These are phyloP conservation scores for Trichomonascus vanleenenianus DNA, from an alignment of 805 yeast species.

Conservation along the genomic window DNA sequence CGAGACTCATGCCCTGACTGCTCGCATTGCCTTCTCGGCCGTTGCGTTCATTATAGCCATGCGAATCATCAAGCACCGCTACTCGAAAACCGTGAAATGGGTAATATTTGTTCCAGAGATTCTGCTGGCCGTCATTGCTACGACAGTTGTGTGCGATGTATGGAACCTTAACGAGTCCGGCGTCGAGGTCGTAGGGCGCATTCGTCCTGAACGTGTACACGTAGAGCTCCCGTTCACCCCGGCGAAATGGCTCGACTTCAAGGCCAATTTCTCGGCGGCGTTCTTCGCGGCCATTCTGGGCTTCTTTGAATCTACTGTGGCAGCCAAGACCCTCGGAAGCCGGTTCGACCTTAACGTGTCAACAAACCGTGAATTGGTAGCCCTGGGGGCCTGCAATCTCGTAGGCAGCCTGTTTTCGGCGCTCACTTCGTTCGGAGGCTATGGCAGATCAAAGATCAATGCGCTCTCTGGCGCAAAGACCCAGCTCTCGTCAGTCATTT, in stretches of 20 bases:
- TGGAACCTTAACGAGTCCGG: slow-evolving; percentile 35
- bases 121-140: slow-evolving; percentile 56
- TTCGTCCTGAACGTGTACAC: slow-evolving; percentile 44
- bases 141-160: slow-evolving; percentile 45
- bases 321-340: slow-evolving; percentile 78
- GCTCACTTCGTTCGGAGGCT: slow-evolving; percentile 91
- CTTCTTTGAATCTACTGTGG: slow-evolving; percentile 88
- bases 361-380: slow-evolving; percentile 84
- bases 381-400: slow-evolving; percentile 72
- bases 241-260: slow-evolving; percentile 39
- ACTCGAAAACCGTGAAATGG: slow-evolving; percentile 28
- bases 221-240: slow-evolving; percentile 52
- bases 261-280: slow-evolving; percentile 55
- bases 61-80: slow-evolving; percentile 35
- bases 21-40: slow-evolving; percentile 48
- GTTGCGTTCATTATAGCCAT: slow-evolving; percentile 39
- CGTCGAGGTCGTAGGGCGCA: slow-evolving; percentile 62
- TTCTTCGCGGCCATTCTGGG: slow-evolving; percentile 79
- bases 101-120: slow-evolving; percentile 79
- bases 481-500: slow-evolving; percentile 71
- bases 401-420: slow-evolving; percentile 50
- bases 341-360: slow-evolving; percentile 56
- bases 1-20: slow-evolving; percentile 49
- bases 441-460: slow-evolving; percentile 86
- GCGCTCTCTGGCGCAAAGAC: slow-evolving; percentile 83